Evolutionary conservation across 106 monocot genomes (phyloP).

Genomic region (Dactylorhiza incarnata): DNA sequence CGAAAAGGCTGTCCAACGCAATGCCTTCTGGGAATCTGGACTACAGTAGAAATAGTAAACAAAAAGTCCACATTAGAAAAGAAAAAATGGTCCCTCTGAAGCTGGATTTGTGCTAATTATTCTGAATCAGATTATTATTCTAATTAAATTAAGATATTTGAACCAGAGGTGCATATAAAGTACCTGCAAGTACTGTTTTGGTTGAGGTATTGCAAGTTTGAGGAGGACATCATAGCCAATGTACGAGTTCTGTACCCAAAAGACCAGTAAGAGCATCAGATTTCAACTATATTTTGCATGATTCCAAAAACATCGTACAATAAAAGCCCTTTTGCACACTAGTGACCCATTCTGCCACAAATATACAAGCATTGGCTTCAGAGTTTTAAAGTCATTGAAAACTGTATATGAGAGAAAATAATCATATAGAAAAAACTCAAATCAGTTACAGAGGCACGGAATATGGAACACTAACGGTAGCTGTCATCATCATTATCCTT

Average conservation of each 20-base stretch:
- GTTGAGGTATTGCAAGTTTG: constrained; percentile 90
- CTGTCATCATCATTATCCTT: background rate
- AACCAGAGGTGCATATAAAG: background rate
- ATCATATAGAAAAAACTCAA: background rate
- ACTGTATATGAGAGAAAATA: background rate
- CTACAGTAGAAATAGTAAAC: constrained; percentile 36
- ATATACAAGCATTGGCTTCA: background rate
- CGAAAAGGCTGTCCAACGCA: constrained; percentile 66
- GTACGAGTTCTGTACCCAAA: constrained; percentile 74
- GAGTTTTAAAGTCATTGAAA: too few species aligned
- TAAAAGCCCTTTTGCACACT: background rate
- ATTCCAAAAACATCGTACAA: background rate
- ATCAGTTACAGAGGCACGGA: background rate
- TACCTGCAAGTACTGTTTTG: constrained; percentile 97
- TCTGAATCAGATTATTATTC: background rate
- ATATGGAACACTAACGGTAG: background rate
- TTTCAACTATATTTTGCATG: background rate
- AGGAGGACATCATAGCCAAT: constrained; percentile 74
- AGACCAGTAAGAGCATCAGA: background rate
- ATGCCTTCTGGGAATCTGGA: constrained; percentile 92
- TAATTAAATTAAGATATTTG: background rate
- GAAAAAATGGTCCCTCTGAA: background rate
- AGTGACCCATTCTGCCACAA: background rate
- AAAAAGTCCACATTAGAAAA: constrained; percentile 10
- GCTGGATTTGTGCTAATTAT: too few species aligned